A percentile compares a stretch with the other conserved stretches of the same genome.
Conservation (phyloP, 2,329 filamentous ascomycete genomes). For the Xylaria sp. region DNA sequence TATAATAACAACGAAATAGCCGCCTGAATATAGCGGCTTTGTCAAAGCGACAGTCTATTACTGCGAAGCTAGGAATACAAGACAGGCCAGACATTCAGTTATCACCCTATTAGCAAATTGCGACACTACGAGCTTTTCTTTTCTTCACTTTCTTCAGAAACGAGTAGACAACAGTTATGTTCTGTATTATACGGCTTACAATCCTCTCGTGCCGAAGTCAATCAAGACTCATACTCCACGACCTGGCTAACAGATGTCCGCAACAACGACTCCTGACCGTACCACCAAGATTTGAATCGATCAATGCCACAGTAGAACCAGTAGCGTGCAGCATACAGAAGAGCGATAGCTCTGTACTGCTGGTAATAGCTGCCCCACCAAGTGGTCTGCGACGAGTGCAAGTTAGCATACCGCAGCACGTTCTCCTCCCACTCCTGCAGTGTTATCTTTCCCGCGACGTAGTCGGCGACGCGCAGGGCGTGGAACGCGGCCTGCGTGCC, state of each 20-base stretch:
- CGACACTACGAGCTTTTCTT: too few species aligned
- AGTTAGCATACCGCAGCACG: neutral
- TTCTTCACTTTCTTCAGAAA: too few species aligned
- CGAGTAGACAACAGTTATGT: too few species aligned
- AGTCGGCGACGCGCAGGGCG: neutral
- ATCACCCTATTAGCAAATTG: too few species aligned
- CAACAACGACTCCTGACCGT: neutral
- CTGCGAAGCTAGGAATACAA: too few species aligned
- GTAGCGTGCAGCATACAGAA: neutral
- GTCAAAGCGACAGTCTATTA: too few species aligned
- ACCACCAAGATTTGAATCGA: neutral
- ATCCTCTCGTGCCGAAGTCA: neutral
- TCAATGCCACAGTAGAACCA: neutral
- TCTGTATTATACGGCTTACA: too few species aligned
- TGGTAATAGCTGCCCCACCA: neutral
- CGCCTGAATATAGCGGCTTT: too few species aligned
- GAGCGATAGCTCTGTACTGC: neutral
- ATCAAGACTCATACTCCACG: neutral
- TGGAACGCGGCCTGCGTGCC: neutral
- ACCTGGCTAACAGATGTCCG: neutral
- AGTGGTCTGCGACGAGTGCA: neutral
- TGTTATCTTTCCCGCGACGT: neutral
- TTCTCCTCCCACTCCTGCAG: neutral
- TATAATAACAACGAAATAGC: too few species aligned
- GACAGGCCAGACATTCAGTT: too few species aligned